These are phyloP conservation scores for Candida pseudofarinosa DNA, from an alignment of 805 yeast genomes.

Conservation along the genomic window DNA sequence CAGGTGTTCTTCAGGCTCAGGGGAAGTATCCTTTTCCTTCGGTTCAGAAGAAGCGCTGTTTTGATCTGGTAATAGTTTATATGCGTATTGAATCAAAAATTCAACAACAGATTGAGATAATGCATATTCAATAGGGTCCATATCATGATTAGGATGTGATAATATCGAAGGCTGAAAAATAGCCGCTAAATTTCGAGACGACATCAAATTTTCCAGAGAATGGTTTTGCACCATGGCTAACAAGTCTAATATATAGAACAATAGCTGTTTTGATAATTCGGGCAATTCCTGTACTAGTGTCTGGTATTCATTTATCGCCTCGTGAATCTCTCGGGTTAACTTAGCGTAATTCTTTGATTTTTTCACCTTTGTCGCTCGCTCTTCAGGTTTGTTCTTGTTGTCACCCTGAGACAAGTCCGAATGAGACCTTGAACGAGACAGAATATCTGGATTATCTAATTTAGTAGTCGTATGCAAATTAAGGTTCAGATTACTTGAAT, in stretches of 20 bases:
- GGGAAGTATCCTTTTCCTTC: background rate
- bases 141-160: slow-evolving; percentile 88
- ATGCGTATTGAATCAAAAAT: slow-evolving; percentile 82
- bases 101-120: slow-evolving; percentile 82
- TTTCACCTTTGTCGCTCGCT: slow-evolving; percentile 10
- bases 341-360: slow-evolving; percentile 50
- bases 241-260: slow-evolving; percentile 83
- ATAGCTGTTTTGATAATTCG: slow-evolving; percentile 69
- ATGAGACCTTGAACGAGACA: slow-evolving; percentile 4
- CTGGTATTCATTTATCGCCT: slow-evolving; percentile 71
- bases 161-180: slow-evolving; percentile 95
- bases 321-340: slow-evolving; percentile 59
- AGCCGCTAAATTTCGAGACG: slow-evolving; percentile 89
- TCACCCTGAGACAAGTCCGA: slow-evolving; percentile 1
- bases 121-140: slow-evolving; percentile 89
- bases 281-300: slow-evolving; percentile 66
- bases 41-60: slow-evolving; percentile 1
- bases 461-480: background rate
- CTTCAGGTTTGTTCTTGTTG: background rate
- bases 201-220: slow-evolving; percentile 79
- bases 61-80: slow-evolving; percentile 63
- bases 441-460: slow-evolving; percentile 4
- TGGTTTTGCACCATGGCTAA: slow-evolving; percentile 80
- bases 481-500: slow-evolving; percentile 9
- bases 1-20: background rate